Conservation (phyloP, 306 rosid genomes). For the Vachellia pachyceras region DNA sequence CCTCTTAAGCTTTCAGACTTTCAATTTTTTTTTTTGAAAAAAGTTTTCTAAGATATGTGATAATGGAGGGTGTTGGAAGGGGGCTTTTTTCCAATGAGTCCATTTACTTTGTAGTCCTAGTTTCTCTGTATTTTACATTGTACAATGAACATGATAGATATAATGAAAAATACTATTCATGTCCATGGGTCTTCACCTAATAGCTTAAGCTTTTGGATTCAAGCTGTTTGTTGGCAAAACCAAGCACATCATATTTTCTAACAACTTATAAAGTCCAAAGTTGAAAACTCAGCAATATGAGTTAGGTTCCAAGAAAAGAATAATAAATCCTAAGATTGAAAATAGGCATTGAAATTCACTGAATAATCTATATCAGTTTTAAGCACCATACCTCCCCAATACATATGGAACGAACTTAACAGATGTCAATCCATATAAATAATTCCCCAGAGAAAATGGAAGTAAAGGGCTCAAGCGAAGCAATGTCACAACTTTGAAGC, state of each 20-base stretch:
- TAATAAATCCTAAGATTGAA: not conserved
- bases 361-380: constrained; percentile 1
- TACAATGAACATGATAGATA: not conserved
- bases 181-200: not conserved
- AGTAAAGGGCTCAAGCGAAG: constrained; percentile 98
- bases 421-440: constrained; percentile 93
- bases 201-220: not conserved
- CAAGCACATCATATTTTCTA: not conserved
- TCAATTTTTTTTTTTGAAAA: not conserved
- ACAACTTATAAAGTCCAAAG: constrained; percentile 4
- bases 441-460: constrained; percentile 95
- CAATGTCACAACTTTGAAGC: constrained; percentile 92
- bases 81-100: too few relatives aligned
- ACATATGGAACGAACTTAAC: constrained; percentile 93
- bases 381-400: constrained; percentile 77
- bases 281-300: constrained; percentile 11
- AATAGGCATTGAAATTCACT: constrained; percentile 1
- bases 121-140: too few relatives aligned
- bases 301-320: not conserved
- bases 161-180: not conserved
- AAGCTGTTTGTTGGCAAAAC: not conserved
- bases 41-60: not conserved
- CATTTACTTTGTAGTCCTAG: too few relatives aligned
- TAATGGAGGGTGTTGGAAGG: not conserved
- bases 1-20: not conserved